phyloP scores from a whole-genome alignment of 306 rosid genomes.

The Pyrus bretschneideri region DNA sequence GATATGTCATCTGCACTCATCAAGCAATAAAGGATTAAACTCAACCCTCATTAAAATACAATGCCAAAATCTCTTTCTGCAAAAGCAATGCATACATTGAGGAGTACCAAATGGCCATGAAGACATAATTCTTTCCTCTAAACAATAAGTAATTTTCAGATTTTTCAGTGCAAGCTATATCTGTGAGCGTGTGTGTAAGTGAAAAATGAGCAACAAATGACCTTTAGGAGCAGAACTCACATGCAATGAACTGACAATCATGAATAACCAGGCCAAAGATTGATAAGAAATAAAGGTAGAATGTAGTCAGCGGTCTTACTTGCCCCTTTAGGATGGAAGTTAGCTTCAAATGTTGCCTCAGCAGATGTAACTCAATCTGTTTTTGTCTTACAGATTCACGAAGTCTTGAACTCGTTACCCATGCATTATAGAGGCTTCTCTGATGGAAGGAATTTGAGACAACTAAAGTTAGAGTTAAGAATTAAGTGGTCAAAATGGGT shows the following conservation, averaged over 20 bases:
- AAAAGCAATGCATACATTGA: neutral
- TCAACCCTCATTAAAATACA: conserved; percentile 3
- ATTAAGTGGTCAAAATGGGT: neutral
- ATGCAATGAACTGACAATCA: neutral
- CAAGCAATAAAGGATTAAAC: conserved; percentile 14
- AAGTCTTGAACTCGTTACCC: conserved; percentile 58
- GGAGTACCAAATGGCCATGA: neutral
- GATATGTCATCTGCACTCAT: conserved; percentile 50
- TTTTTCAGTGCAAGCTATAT: neutral
- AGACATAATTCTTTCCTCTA: neutral
- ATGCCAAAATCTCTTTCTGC: conserved; percentile 1
- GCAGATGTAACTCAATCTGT: conserved; percentile 59
- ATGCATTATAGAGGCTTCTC: conserved; percentile 71
- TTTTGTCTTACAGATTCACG: conserved; percentile 87
- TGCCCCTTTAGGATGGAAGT: conserved; percentile 72
- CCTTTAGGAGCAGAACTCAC: neutral
- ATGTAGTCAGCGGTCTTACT: conserved; percentile 43
- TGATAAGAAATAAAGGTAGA: conserved; percentile 3
- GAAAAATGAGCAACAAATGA: neutral
- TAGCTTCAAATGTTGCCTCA: conserved; percentile 61
- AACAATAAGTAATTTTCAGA: neutral
- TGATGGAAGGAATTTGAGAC: conserved; percentile 37
- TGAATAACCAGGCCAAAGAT: conserved; percentile 6
- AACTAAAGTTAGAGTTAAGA: neutral
- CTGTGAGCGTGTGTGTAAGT: neutral